Evolutionary conservation across 371 early-diverging fungal genomes (phyloP).

Genomic region (Mycotypha africana): DNA sequence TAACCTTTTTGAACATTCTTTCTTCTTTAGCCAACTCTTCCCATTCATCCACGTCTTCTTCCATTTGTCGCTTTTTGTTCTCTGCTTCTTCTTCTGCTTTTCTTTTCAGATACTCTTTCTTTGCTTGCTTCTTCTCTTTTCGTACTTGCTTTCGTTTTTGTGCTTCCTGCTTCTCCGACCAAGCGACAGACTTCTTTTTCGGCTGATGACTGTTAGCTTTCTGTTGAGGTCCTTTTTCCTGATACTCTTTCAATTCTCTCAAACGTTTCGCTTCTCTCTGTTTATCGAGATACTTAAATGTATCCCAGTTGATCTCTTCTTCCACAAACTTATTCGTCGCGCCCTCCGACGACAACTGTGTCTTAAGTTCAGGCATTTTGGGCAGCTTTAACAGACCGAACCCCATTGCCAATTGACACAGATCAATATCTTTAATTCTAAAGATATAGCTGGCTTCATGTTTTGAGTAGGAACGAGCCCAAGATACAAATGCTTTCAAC

Average conservation of each 20-base stretch:
- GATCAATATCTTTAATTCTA: slow-evolving; percentile 75
- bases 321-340: slow-evolving; percentile 1
- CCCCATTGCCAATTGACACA: slow-evolving; percentile 65
- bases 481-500: slow-evolving; percentile 87
- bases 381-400: slow-evolving; percentile 82
- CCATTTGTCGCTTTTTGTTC: slow-evolving; percentile 43
- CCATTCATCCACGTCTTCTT: slow-evolving; percentile 52
- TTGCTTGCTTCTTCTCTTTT: slow-evolving; percentile 62
- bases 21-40: slow-evolving; percentile 43
- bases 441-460: slow-evolving; percentile 94
- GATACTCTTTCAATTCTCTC: slow-evolving; percentile 48
- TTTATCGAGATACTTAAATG: slow-evolving; percentile 64
- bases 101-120: slow-evolving; percentile 50
- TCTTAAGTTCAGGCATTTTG: slow-evolving; percentile 89
- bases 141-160: slow-evolving; percentile 63
- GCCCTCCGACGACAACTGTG: background rate
- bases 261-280: slow-evolving; percentile 73
- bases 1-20: slow-evolving; percentile 50
- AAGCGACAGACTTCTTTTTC: slow-evolving; percentile 43
- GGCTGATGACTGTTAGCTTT: slow-evolving; percentile 12
- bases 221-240: slow-evolving; percentile 17
- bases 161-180: slow-evolving; percentile 70
- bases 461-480: slow-evolving; percentile 83
- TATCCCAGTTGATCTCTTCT: slow-evolving; percentile 36
- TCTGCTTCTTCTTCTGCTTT: slow-evolving; percentile 34